phyloP scores from a whole-genome alignment of 768 basidiomycete genomes.

The Leccinum uliginosum region DNA sequence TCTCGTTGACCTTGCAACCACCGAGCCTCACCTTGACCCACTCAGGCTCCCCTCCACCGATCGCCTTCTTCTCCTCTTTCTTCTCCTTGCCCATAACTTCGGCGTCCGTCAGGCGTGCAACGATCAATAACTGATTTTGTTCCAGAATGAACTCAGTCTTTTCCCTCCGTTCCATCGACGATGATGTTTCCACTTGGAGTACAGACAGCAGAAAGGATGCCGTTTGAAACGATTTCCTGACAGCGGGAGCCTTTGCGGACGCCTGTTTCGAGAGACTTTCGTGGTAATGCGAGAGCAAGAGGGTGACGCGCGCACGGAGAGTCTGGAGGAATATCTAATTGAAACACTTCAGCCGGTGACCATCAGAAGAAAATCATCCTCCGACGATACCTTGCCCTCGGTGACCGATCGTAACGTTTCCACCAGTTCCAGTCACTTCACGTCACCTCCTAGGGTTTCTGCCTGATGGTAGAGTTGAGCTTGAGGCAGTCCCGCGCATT shows the following conservation, averaged over 20 bases:
- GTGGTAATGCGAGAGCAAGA: slow-evolving; percentile 79
- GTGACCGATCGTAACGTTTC: slow-evolving; percentile 89
- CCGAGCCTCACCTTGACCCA: slow-evolving; percentile 93
- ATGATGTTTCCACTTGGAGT: slow-evolving; percentile 98
- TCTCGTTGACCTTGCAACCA: slow-evolving; percentile 90
- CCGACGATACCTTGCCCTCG: slow-evolving; percentile 94
- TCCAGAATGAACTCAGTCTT: slow-evolving; percentile 98
- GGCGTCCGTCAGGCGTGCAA: slow-evolving; percentile 72
- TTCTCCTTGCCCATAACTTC: slow-evolving; percentile 56
- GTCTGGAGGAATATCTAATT: slow-evolving; percentile 93
- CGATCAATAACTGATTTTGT: slow-evolving; percentile 88
- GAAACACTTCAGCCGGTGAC: not conserved
- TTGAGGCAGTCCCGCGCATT: slow-evolving; percentile 63
- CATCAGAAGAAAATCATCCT: too few relatives aligned
- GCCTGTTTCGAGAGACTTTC: slow-evolving; percentile 57
- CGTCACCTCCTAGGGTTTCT: too few relatives aligned
- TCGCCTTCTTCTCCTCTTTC: slow-evolving; percentile 45
- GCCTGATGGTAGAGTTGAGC: slow-evolving; percentile 68
- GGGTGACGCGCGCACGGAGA: slow-evolving; percentile 90
- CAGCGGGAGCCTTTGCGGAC: slow-evolving; percentile 33
- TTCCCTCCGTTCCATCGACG: slow-evolving; percentile 95
- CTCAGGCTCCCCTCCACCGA: slow-evolving; percentile 77
- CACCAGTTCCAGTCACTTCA: slow-evolving; percentile 82
- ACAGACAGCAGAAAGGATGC: slow-evolving; percentile 92
- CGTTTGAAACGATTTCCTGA: slow-evolving; percentile 70